Conservation (phyloP, 2,329 filamentous ascomycete genomes). For the Helicocarpus griseus region DNA sequence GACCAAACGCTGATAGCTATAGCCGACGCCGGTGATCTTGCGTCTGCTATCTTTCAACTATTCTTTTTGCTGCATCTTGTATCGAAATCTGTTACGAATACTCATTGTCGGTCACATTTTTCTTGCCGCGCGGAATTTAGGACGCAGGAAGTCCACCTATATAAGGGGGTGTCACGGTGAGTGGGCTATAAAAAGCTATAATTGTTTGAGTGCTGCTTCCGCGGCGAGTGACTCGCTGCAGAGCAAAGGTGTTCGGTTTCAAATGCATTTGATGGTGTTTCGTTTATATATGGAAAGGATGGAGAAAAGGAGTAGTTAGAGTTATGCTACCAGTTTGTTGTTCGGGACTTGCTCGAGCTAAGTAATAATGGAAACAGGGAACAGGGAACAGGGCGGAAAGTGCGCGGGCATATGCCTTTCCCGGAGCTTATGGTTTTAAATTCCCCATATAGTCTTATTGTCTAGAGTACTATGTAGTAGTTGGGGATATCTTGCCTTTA, state of each 20-base stretch:
- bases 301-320: neutral
- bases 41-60: constrained; percentile 4
- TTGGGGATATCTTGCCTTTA: too few species aligned
- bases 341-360: neutral
- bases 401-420: neutral
- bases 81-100: neutral
- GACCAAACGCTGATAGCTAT: constrained; percentile 17
- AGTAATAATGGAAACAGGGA: neutral
- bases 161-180: too few species aligned
- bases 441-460: too few species aligned
- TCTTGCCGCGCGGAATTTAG: neutral
- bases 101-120: neutral
- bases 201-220: neutral
- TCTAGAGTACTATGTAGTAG: too few species aligned
- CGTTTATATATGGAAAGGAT: neutral
- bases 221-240: neutral
- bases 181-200: too few species aligned
- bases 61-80: constrained; percentile 3
- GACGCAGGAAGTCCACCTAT: too few species aligned
- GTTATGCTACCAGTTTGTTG: neutral
- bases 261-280: constrained; percentile 1
- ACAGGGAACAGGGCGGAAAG: neutral
- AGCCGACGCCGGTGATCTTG: constrained; percentile 13
- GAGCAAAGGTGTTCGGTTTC: neutral
- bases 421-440: neutral